Base-by-base conservation (phyloP, 2,329 filamentous ascomycete species). In the Talaromyces rugulosus region DNA sequence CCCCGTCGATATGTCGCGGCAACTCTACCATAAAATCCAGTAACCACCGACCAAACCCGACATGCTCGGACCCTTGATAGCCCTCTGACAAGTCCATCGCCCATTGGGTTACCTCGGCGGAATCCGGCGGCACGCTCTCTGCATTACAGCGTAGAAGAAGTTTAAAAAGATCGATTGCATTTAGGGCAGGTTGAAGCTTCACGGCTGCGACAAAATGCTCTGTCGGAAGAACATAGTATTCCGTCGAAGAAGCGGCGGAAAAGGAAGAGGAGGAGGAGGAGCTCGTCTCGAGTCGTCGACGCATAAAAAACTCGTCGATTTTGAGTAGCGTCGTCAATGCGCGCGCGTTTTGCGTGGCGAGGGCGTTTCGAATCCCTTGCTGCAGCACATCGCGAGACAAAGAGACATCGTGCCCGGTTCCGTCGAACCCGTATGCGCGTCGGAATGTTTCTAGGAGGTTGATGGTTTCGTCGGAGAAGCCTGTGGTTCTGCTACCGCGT, bases 281-380 rank as follows among this genome's bases (percentile, higher is more conserved):
- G 0, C 34, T 31, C 1, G 33, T 44, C 18, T 42, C 33, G 23
- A 42, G 23, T 12, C 57, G 28, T 2, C 33, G 52, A 7, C 71
- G 70, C 56, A 66, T 64, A 23, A 65, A 59, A 47, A 68, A 72
- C 62, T 76, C 72, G 57, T 77, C 75, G 6, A 79, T 65, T 57
- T 77, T 77, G 18, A 80, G 69, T 5, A 81, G 68, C 12, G 67
- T 68, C 5, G 66, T 60, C 5, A 80, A 68, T 0, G 74, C 75
- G 4, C 63, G 59, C 2, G 62, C 33, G 36, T 80, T 74, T 11
- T 69, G 62, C 5, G 72, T 67, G 7, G 67, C 33, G 9, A 81
- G 72, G 9, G 79, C 78, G 3, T 68, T 71, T 30, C 70, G 69
- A 55, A 81, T 74, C 8, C 79, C 78, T 31, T 74, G 63, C n/a